A percentile compares a stretch with the other conserved stretches of the same genome.
Evolutionary conservation across 345 rosid genomes (phyloP).

Genomic region (Combretum micranthum): DNA sequence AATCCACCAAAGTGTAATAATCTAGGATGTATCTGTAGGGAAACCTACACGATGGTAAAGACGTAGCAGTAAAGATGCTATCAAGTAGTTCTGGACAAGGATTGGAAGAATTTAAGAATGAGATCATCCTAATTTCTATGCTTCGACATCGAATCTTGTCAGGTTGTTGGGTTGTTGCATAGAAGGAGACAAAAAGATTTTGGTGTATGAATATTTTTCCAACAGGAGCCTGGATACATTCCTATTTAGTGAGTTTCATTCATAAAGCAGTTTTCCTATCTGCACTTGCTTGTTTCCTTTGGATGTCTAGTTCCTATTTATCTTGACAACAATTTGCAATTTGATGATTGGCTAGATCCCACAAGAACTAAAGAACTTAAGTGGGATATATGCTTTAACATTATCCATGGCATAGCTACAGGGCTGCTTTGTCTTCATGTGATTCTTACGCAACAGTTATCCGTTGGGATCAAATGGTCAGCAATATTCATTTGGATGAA

Average conservation of each 20-base stretch:
- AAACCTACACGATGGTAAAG: no score
- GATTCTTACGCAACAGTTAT: slow-evolving; percentile 65
- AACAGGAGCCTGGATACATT: slow-evolving; percentile 55
- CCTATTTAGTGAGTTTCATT: slow-evolving; percentile 38
- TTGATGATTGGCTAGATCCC: no score
- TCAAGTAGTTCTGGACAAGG: slow-evolving; percentile 54
- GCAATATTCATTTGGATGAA: slow-evolving; percentile 63
- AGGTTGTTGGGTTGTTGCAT: slow-evolving; percentile 45
- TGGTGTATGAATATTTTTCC: slow-evolving; percentile 51
- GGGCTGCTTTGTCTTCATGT: slow-evolving; percentile 82
- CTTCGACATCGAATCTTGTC: slow-evolving; percentile 59
- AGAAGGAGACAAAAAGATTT: slow-evolving; percentile 34
- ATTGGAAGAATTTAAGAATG: slow-evolving; percentile 49
- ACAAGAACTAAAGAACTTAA: no score
- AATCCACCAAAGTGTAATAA: no score
- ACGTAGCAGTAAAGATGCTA: slow-evolving; percentile 57
- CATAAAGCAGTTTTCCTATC: no score
- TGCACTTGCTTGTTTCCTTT: neutral
- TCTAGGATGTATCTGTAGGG: no score
- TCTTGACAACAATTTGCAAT: neutral
- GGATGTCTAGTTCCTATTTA: neutral
- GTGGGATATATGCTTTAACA: slow-evolving; percentile 52
- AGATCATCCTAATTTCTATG: slow-evolving; percentile 41
- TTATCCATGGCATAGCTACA: slow-evolving; percentile 66
- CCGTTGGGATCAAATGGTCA: slow-evolving; percentile 77